Base-by-base conservation (phyloP, 2,329 filamentous ascomycete species). In the Microdochium bolleyi region DNA sequence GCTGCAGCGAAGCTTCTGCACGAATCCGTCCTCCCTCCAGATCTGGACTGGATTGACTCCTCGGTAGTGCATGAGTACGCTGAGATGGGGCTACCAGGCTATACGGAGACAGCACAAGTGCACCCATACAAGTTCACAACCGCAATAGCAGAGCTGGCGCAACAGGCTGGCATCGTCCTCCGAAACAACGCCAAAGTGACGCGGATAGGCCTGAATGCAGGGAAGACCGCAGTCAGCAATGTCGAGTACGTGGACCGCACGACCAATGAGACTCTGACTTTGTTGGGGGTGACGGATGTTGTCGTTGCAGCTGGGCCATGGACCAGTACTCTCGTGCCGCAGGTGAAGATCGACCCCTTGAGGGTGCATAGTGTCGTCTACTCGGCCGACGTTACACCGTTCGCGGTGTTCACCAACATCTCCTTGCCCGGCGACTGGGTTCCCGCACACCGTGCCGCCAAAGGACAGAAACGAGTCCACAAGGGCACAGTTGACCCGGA, bases 71-170 rank as follows among this genome's bases (percentile, higher is more conserved):
- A 74, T 51, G 75, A 76, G 21, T 97, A 95, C 70, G 83, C 89
- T 32, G 83, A 87, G 64, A 96, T 97, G 90, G 90, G 89, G 24
- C 59, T 64, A 1, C 72, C 73, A 2, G 85, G 83, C 2, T 82
- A 84, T 1, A 79, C 78, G 1, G 88, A 90, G 56, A 97, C 94
- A 1, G 89, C 94, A 0, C 94, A 99, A 70, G 92, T 97, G 2
- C 92, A 99, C 63, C 94, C 94, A 0, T 88, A 86, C 56, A 84
- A 90, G 48, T 97, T 99, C 65, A 97, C 94, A 0, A 92, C 83
- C 0, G 78, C 84, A 16, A 95, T 97, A 69, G 89, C 88, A 3
- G 74, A 82, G 44, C 76, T 96, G 13, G 91, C 92, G 0, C 72
- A 80, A 53, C 81, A 88, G 51, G 79, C 77, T 24, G 88, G 88